Percentiles rank a stretch among this genome's conserved stretches.
Evolutionary conservation across 345 rosid species (phyloP).

Genomic region (Litchi chinensis): DNA sequence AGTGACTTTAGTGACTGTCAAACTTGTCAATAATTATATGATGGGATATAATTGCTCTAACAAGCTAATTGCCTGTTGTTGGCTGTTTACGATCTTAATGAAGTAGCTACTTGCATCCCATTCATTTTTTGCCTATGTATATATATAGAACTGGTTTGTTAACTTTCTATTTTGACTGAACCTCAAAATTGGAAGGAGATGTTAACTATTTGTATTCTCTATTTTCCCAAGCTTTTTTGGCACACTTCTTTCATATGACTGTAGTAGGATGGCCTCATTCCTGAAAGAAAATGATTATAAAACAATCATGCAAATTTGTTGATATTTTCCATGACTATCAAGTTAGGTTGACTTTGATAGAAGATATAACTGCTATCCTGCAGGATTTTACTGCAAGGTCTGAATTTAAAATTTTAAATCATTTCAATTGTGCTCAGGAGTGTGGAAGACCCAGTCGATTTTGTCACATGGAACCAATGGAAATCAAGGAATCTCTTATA

Average conservation of each 20-base stretch:
- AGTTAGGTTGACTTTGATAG: neutral
- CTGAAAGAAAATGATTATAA: neutral
- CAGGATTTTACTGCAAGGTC: slow-evolving; percentile 13
- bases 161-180: neutral
- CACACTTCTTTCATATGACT: neutral
- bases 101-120: neutral
- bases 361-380: slow-evolving; percentile 6
- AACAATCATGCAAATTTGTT: neutral
- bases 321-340: neutral
- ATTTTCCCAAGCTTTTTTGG: neutral
- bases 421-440: slow-evolving; percentile 36
- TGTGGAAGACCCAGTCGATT: slow-evolving; percentile 39
- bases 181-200: neutral
- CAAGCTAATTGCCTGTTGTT: neutral
- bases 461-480: slow-evolving; percentile 62
- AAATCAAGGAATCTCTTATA: slow-evolving; percentile 56
- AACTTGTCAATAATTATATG: neutral
- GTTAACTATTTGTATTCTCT: neutral
- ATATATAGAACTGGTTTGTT: neutral
- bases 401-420: slow-evolving; percentile 13
- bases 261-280: neutral
- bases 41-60: neutral
- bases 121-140: neutral
- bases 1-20: neutral
- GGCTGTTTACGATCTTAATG: neutral